Evolutionary conservation across 768 basidiomycete genomes (phyloP).

Genomic region (Pholiota molesta): DNA sequence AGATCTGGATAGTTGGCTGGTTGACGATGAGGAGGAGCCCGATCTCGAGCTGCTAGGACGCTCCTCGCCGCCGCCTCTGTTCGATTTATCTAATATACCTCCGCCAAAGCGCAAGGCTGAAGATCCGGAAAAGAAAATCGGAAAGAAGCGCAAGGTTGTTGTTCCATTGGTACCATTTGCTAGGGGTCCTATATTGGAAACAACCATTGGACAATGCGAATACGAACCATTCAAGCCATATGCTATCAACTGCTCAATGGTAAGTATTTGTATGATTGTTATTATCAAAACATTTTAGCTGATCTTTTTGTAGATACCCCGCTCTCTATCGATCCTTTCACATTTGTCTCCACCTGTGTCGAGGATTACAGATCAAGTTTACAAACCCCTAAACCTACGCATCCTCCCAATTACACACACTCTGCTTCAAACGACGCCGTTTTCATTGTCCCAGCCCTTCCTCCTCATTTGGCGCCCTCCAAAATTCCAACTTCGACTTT

Average conservation of each 20-base stretch:
- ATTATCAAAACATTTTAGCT: slow-evolving; percentile 4
- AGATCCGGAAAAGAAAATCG: slow-evolving; percentile 46
- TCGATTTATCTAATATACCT: slow-evolving; percentile 24
- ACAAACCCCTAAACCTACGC: slow-evolving; percentile 19
- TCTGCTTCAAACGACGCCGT: slow-evolving; percentile 25
- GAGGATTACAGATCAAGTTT: slow-evolving; percentile 39
- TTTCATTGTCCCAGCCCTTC: slow-evolving; percentile 53
- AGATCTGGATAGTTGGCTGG: slow-evolving; percentile 79
- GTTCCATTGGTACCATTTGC: slow-evolving; percentile 78
- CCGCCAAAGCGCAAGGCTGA: slow-evolving; percentile 70
- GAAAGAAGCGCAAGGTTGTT: slow-evolving; percentile 78
- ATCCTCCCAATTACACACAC: background rate
- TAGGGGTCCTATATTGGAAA: slow-evolving; percentile 86
- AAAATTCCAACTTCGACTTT: slow-evolving; percentile 18
- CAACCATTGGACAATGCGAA: slow-evolving; percentile 62
- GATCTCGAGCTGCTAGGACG: slow-evolving; percentile 42
- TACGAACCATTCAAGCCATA: slow-evolving; percentile 76
- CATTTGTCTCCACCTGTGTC: slow-evolving; percentile 56
- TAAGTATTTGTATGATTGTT: slow-evolving; percentile 28
- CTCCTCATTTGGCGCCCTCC: slow-evolving; percentile 33
- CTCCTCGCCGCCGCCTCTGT: slow-evolving; percentile 38
- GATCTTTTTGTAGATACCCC: slow-evolving; percentile 58
- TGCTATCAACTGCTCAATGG: slow-evolving; percentile 87
- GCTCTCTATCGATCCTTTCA: slow-evolving; percentile 77
- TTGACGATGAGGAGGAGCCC: slow-evolving; percentile 70